Evolutionary conservation across 768 basidiomycete genomes (phyloP).

Genomic region (Erythrobasidium yunnanense): DNA sequence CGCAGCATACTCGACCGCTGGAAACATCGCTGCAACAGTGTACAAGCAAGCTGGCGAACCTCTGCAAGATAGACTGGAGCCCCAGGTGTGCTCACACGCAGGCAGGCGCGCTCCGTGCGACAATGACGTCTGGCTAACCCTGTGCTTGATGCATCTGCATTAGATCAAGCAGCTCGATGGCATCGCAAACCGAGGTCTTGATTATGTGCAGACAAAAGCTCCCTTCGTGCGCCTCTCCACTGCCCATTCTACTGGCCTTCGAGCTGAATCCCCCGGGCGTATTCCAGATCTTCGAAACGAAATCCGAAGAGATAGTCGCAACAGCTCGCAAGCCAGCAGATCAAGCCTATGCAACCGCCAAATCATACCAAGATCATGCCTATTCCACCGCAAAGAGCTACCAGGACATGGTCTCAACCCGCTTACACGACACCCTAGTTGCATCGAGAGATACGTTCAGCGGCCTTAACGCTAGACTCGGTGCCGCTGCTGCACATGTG

Average conservation of each 20-base stretch:
- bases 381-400: conserved; percentile 13
- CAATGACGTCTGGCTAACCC: not conserved
- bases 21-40: conserved; percentile 1
- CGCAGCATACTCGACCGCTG: not conserved
- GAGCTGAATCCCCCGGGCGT: not conserved
- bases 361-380: conserved; percentile 11
- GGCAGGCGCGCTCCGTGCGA: not conserved
- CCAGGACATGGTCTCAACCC: conserved; percentile 5
- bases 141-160: not conserved
- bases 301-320: conserved; percentile 13
- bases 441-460: not conserved
- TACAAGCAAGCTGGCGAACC: conserved; percentile 26
- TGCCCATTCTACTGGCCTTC: not conserved
- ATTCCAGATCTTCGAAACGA: conserved; percentile 6
- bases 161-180: conserved; percentile 27
- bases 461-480: conserved; percentile 5
- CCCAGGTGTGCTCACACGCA: not conserved
- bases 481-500: conserved; percentile 7
- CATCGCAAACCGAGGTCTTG: conserved; percentile 18
- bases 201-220: conserved; percentile 20
- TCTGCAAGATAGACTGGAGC: conserved; percentile 15
- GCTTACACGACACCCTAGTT: conserved; percentile 21
- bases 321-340: conserved; percentile 20
- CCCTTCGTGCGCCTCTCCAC: conserved; percentile 1
- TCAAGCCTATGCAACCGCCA: conserved; percentile 13